Evolutionary conservation across 2,329 filamentous ascomycete genomes (phyloP), one percentile per base, ranked within the genome.

Genomic region (Paracorniculantispora psalliotae): DNA sequence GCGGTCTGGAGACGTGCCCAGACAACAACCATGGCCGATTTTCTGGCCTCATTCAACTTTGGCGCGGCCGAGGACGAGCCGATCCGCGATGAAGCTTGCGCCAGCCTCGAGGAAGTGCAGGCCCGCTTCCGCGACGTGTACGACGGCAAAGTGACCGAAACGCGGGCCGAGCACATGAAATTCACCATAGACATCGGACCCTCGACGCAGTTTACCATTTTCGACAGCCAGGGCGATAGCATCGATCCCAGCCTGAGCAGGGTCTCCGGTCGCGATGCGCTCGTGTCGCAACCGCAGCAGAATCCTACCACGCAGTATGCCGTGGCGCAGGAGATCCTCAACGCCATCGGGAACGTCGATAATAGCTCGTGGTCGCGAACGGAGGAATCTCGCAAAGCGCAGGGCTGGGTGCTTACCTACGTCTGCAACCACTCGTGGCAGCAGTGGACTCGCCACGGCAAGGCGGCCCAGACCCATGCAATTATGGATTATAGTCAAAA

Each of bases 391-490:
- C 72, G 76, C 15, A 72, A 67, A 8, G 62, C 75, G 0, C 76
- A 81, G 47, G 81, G 81, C 5, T 84, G 82, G 81, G 74, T 72
- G 1, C 79, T 85, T 57, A 76, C 73, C 3, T 85, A 81, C 62
- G 68, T 76, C 19, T 86, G 83, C 72, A 79, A 76, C 59, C 73
- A 79, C 61, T 85, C 83, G 2, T 70, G 75, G 44, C 74, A 77
- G 61, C 73, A 75, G 37, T 85, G 83, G 83, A 73, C 67, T 39
- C 75, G 76, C 21, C 77, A 79, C 61, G 69, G 72, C 6, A 81
- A 79, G 66, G 65, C 72, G 17, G 63, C 70, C 17, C 77, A 74
- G 61, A 64, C 69, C 5, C 66, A 74, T 25, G 9, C 35, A 9
- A 76, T 84, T 46, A 81, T 74, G 8, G 77, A 79, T 48, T 84